Conservation (phyloP, 108 stramenopile genomes). For the Cyclostephanos tholiformis region DNA sequence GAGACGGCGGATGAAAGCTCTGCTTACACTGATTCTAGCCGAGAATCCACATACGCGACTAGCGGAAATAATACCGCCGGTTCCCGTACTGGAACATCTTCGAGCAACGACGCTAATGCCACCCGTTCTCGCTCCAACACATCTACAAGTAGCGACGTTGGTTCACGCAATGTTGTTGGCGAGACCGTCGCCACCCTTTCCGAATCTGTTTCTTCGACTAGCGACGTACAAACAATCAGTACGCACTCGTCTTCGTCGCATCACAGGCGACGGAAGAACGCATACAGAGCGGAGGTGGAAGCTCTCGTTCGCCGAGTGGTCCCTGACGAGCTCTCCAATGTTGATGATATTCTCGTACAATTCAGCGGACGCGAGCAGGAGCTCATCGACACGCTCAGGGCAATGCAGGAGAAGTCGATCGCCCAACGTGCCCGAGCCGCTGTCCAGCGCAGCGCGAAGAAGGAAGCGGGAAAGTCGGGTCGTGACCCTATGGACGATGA, state of each 20-base stretch:
- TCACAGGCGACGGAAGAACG: slow-evolving; percentile 31
- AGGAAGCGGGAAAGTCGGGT: slow-evolving; percentile 52
- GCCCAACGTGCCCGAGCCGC: slow-evolving; percentile 76
- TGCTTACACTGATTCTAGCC: slow-evolving; percentile 1
- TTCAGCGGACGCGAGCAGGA: slow-evolving; percentile 91
- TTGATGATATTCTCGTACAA: slow-evolving; percentile 88
- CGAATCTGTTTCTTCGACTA: slow-evolving; percentile 12
- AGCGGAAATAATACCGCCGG: neutral
- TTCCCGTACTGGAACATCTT: slow-evolving; percentile 6
- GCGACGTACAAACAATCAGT: slow-evolving; percentile 19
- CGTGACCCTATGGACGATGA: slow-evolving; percentile 13
- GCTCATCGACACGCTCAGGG: slow-evolving; percentile 79
- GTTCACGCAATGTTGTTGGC: no score
- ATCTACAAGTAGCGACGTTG: no score
- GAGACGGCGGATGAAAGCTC: slow-evolving; percentile 37
- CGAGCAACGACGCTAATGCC: neutral
- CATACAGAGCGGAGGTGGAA: slow-evolving; percentile 75
- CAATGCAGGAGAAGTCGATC: slow-evolving; percentile 83
- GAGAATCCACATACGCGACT: neutral
- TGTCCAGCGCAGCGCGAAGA: slow-evolving; percentile 78
- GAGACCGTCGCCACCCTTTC: slow-evolving; percentile 7
- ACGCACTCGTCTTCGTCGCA: slow-evolving; percentile 25
- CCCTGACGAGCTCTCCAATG: slow-evolving; percentile 87
- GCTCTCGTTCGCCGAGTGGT: slow-evolving; percentile 75
- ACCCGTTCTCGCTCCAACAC: no score